Base-by-base conservation (phyloP, 805 yeast genomes). In the Saturnispora bothae region DNA sequence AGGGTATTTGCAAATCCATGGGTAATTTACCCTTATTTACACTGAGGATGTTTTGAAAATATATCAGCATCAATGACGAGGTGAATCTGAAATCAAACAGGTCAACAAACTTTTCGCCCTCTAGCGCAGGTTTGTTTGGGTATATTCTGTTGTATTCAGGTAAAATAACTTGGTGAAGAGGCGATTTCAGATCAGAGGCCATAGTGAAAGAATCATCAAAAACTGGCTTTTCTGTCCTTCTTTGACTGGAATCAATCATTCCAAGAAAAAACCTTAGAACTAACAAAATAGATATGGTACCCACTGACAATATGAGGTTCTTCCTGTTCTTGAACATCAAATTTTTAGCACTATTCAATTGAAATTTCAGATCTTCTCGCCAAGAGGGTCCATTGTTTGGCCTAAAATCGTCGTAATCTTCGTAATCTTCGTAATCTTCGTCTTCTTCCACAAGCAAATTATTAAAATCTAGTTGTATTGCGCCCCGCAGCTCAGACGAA, bases 1-100 rank as follows among this genome's bases (percentile, higher is more conserved):
- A 58, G 0, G 54, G 52, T 2, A 58, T 34, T 7, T 28, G 37
- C 28, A 53, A 50, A n/a, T 42, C 30, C 6, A 26, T 22, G 2
- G 38, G 42, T 33, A 30, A 34, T 23, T n/a, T 32, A 12, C 33
- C 36, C 7, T 36, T 19, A 16, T 32, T 39, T 8, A 26, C 9
- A 1, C 27, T 20, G 3, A 40, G 4, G n/a, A 45, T 42, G 13
- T 36, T 13, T 14, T 43, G 42, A 10, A 49, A 14, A 17, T 43
- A 36, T 8, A 43, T 16, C 21, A 49, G 27, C 23, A 46, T 43
- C 8, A 44, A 9, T 4, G 42, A 40, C 0, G 48, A 36, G 7
- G 49, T 22, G 13, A 49, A 36, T 22, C 53, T 38, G 21, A 47
- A 41, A 39, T 49, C 53, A 34, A 43, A 48, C 16, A 45, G 13